Evolutionary conservation across 257 asterid genomes (phyloP), one percentile per base, ranked within the genome.

Genomic region (Prunella vulgaris): DNA sequence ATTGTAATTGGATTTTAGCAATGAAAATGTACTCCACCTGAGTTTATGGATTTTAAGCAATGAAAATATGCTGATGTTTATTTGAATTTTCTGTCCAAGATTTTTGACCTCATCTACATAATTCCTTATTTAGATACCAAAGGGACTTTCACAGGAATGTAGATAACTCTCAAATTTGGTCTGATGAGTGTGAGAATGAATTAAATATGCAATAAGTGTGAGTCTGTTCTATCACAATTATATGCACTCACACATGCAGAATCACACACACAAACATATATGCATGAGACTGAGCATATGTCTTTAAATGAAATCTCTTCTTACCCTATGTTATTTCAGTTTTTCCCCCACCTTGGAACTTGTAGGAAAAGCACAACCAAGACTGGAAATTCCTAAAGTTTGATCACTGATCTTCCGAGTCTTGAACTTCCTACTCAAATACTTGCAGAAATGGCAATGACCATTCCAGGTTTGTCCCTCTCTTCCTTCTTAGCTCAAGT

Each of bases 371-470:
- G 58, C 75, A 58, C 24, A 71, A 30, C 12, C 66, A 51, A 64
- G 28, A 30, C 57, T 56, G 57, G 71, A 46, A 13, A 8, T 51
- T n/a, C 64, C 27, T 18, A 15, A 58, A 74, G 83, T 49, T 58
- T 6, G 56, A 44, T 18, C 10, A 14, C 30, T 20, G 35, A 57
- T 72, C 48, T 32, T 44, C 76, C 13, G 13, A 37, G 63, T 46
- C 28, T 66, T 62, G 72, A 58, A 18, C 33, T 40, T 2, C 37
- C 38, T 67, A 54, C 60, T 49, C 49, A 61, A 70, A 46, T 69
- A 61, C 70, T 69, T 30, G 76, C 78, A 59, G 77, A 60, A 73
- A 88, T 91, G 96, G 90, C 95, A 32, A 91, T 91, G 97, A 87
- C 96, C 7, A 74, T 91, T 70, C 95, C 80, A 91, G 97, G 96